Conservation (phyloP, 2,329 filamentous ascomycete species). For the Macrophomina pseudophaseolina region DNA sequence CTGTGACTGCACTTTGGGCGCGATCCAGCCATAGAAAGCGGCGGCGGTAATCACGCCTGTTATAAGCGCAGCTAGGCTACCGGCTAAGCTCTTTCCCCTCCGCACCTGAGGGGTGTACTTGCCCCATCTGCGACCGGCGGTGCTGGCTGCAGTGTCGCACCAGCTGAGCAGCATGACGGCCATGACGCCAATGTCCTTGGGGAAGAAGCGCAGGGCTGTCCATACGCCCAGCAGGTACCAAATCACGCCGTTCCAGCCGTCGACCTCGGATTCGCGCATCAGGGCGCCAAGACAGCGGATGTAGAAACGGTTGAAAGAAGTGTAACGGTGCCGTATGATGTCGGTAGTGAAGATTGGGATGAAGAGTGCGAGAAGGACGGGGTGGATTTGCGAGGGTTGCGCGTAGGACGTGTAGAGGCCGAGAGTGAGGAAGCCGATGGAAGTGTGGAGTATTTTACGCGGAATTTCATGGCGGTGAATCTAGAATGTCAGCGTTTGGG, state of each 20-base stretch:
- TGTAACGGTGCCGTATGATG: slow-evolving; percentile 79
- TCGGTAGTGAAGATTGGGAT: slow-evolving; percentile 85
- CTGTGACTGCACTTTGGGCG: slow-evolving; percentile 54
- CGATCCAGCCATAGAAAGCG: slow-evolving; percentile 87
- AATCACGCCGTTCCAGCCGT: slow-evolving; percentile 95
- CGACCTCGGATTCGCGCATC: slow-evolving; percentile 96
- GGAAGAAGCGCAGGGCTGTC: slow-evolving; percentile 82
- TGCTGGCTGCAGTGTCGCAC: slow-evolving; percentile 97
- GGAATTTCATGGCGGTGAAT: slow-evolving; percentile 94
- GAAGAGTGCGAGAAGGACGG: slow-evolving; percentile 78
- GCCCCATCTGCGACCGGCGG: slow-evolving; percentile 88
- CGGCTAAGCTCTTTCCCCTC: slow-evolving; percentile 88
- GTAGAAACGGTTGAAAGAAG: slow-evolving; percentile 84
- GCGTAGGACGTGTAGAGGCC: slow-evolving; percentile 82
- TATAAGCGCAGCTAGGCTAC: slow-evolving; percentile 80
- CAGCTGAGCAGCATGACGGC: slow-evolving; percentile 89
- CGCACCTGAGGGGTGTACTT: slow-evolving; percentile 85
- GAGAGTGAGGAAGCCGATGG: slow-evolving; percentile 92
- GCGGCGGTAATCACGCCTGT: slow-evolving; percentile 83
- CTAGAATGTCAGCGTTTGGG: slow-evolving; percentile 36
- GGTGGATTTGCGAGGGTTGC: slow-evolving; percentile 78
- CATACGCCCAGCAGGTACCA: slow-evolving; percentile 94
- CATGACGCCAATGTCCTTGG: slow-evolving; percentile 92
- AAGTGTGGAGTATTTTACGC: slow-evolving; percentile 85
- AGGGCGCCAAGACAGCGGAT: slow-evolving; percentile 83